Base-by-base conservation (phyloP, 1,139 yeast species). In the Hemisphaericaspora xylanilytica region DNA sequence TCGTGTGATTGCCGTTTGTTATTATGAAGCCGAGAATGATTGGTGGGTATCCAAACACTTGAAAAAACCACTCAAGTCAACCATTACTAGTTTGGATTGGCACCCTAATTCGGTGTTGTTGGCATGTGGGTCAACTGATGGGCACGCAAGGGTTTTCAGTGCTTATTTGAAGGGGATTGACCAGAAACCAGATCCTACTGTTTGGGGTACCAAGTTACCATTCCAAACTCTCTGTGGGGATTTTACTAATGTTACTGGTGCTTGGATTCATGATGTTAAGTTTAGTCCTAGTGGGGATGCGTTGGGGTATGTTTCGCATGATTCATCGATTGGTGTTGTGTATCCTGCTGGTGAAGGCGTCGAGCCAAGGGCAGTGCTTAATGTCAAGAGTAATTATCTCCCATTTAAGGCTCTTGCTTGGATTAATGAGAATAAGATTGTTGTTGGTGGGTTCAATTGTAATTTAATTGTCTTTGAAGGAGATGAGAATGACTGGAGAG, bases 21-120 rank as follows among this genome's bases (percentile, higher is more conserved):
- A 90, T 66, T 92, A 86, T 61, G 98, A 94, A 62, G 85, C 76
- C 47, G 97, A 90, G 55, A 92, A 92, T 61, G 96, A 94, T 60
- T 94, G 99, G 99, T 94, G 99, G 99, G 90, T 92, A 38, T 88
- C 97, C 15, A 92, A 90, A 65, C 98, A 92, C 66, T 80, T 94
- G 65, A 89, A 89, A 71, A 88, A 87, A 64, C 97, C 97, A 13
- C 73, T 90, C 52, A 84, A 85, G 58, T 86, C 96, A 9, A 88
- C 97, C 31, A 77, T 92, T 50, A 75, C 92, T 49, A 75, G 86
- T 32, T 73, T 92, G 39, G 85, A 84, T 45, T 94, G 99, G 99
- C 98, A 94, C 60, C 92, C 90, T 43, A 94, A 94, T 63, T 85
- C 84, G 50, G 95, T 92, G 14, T 70, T 94, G 45, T 70, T 94